Evolutionary conservation across 495 filamentous ascomycete genomes (phyloP).

Genomic region (Astrothelium subdiscretum): DNA sequence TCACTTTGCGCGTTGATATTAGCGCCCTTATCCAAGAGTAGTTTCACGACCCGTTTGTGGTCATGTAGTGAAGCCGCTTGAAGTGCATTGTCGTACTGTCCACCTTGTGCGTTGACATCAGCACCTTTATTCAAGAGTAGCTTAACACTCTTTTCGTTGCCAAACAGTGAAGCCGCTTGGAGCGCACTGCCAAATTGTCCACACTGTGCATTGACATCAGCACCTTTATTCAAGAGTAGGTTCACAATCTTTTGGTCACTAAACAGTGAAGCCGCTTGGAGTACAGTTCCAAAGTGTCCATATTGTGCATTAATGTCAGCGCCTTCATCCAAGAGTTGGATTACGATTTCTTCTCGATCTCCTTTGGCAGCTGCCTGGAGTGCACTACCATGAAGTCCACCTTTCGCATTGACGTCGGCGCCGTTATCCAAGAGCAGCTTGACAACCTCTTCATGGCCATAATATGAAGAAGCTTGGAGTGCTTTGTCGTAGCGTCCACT

Average conservation of each 20-base stretch:
- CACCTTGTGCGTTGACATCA: slow-evolving; percentile 14
- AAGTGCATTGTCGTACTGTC: slow-evolving; percentile 11
- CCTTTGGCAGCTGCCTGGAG: slow-evolving; percentile 1
- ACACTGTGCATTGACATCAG: background rate
- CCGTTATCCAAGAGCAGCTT: slow-evolving; percentile 5
- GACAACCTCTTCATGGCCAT: background rate
- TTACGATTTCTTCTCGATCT: background rate
- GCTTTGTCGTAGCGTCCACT: background rate
- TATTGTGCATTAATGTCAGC: background rate
- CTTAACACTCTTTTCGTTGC: background rate
- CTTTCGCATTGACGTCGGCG: slow-evolving; percentile 6
- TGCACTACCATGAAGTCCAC: slow-evolving; percentile 3
- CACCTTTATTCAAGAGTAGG: background rate
- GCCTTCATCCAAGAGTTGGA: background rate
- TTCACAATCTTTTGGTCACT: background rate
- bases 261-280: background rate
- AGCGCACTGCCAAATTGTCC: background rate
- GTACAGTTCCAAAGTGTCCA: background rate
- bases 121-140: slow-evolving; percentile 2
- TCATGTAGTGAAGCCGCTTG: slow-evolving; percentile 7
- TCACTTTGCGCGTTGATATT: slow-evolving; percentile 7
- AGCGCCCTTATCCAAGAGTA: slow-evolving; percentile 7
- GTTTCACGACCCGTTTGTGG: slow-evolving; percentile 6
- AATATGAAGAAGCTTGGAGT: background rate
- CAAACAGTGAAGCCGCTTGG: background rate